Evolutionary conservation across 140 eudicot species (phyloP), one percentile per base, ranked within the genome.

Genomic region (Senecio squalidus): DNA sequence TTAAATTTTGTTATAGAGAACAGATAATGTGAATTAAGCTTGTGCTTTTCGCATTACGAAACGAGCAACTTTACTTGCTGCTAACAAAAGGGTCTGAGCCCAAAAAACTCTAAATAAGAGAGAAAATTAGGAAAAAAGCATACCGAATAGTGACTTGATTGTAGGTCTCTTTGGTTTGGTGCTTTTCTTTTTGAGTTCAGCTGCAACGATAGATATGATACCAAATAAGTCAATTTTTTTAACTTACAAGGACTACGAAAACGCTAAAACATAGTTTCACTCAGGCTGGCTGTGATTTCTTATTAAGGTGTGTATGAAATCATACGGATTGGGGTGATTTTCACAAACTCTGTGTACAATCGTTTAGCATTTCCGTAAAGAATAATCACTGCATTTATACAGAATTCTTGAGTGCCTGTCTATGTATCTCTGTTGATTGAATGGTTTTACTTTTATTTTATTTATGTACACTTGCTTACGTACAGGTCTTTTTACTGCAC

Each of bases 121-220:
- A 49, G 46, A n/a, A n/a, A n/a, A n/a, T n/a, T n/a, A 27, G 29
- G 6, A 14, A 52, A 40, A 15, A 66, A 55, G 57, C 58, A 21
- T 87, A 92, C 98, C 98, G 29, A 92, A 92, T 44, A 92, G 80
- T 52, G 96, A 63, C 64, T 84, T 92, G 76, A 92, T 75, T 27
- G 98, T 68, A 45, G 98, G 96, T 76, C 93, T 87, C 78, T 88
- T 92, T 2, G 89, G 75, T 56, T 84, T 87, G 80, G 59, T 78
- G 66, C 43, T 85, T 71, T 79, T 87, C 87, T 92, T 92, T 89
- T 92, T 84, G 67, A 92, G 64, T 76, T 87, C 96, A 74, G 95
- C 99, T 92, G 87, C 63, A 61, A 67, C 49, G 15, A 59, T 54
- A 38, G 31, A 61, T 23, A 55, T 43, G 47, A 54, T 29, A 40